Evolutionary conservation across 305 asterid genomes (phyloP).

Genomic region (Fraxinus floribunda): DNA sequence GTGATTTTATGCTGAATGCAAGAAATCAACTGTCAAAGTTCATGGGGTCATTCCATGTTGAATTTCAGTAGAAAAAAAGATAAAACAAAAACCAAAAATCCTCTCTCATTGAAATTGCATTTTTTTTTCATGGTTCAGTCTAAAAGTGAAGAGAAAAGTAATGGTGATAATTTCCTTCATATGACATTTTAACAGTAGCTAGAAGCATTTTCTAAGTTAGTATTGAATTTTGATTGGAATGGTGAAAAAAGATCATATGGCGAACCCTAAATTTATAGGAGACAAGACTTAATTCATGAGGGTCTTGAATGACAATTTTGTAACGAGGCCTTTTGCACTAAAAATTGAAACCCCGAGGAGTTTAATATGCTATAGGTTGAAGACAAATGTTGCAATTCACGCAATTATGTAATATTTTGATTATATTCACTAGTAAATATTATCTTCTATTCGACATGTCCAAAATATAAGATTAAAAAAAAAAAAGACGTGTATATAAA

Average conservation of each 20-base stretch:
- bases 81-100: constrained; percentile 5
- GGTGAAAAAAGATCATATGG: not conserved
- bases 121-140: not conserved
- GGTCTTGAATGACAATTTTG: not conserved
- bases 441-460: not conserved
- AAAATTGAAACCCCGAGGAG: not conserved
- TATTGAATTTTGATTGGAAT: not conserved
- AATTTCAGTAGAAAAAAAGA: not conserved
- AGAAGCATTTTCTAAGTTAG: not conserved
- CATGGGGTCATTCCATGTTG: not conserved
- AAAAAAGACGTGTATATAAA: not conserved
- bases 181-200: not conserved
- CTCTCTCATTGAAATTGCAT: not conserved
- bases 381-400: not conserved
- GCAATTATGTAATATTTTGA: not conserved
- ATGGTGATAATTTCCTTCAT: not conserved
- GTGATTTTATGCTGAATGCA: constrained; percentile 51
- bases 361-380: not conserved
- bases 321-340: not conserved
- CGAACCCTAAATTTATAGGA: not conserved
- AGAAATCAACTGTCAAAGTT: constrained; percentile 39
- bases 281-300: not conserved
- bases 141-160: not conserved
- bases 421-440: no score
- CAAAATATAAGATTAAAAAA: not conserved